These are phyloP conservation scores for Tolypocladium pustulatum DNA, from an alignment of 2,329 filamentous ascomycete genomes.

Conservation along the genomic window DNA sequence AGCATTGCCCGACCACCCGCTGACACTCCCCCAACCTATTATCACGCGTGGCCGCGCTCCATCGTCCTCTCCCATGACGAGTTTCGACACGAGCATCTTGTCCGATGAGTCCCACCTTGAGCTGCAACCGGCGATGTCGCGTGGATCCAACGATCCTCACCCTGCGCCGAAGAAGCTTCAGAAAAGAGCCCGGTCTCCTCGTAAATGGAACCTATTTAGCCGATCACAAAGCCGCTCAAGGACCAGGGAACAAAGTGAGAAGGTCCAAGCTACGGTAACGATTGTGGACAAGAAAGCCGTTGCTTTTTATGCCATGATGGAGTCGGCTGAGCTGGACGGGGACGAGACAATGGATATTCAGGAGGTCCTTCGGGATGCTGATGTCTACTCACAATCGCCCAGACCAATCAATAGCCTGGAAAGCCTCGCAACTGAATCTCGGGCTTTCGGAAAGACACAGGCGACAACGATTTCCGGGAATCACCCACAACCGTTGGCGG, in stretches of 20 bases:
- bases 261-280: slow-evolving; percentile 38
- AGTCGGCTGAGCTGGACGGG: slow-evolving; percentile 45
- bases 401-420: background rate
- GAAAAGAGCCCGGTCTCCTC: slow-evolving; percentile 44
- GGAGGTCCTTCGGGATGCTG: slow-evolving; percentile 40
- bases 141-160: slow-evolving; percentile 16
- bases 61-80: slow-evolving; percentile 39
- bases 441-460: background rate
- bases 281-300: slow-evolving; percentile 39
- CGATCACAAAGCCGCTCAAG: slow-evolving; percentile 38
- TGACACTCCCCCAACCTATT: slow-evolving; percentile 44
- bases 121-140: slow-evolving; percentile 23
- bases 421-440: background rate
- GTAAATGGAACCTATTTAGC: slow-evolving; percentile 55
- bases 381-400: slow-evolving; percentile 19
- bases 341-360: slow-evolving; percentile 27
- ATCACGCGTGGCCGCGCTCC: slow-evolving; percentile 31
- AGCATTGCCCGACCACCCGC: slow-evolving; percentile 29
- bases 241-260: slow-evolving; percentile 23
- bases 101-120: slow-evolving; percentile 45
- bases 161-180: slow-evolving; percentile 40
- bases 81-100: slow-evolving; percentile 44
- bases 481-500: background rate
- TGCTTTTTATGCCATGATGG: slow-evolving; percentile 52
- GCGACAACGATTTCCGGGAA: background rate